Percentiles rank a stretch among this genome's conserved stretches.
phyloP scores from a whole-genome alignment of 2,329 filamentous ascomycete genomes.

The Cyanodermella asteris region DNA sequence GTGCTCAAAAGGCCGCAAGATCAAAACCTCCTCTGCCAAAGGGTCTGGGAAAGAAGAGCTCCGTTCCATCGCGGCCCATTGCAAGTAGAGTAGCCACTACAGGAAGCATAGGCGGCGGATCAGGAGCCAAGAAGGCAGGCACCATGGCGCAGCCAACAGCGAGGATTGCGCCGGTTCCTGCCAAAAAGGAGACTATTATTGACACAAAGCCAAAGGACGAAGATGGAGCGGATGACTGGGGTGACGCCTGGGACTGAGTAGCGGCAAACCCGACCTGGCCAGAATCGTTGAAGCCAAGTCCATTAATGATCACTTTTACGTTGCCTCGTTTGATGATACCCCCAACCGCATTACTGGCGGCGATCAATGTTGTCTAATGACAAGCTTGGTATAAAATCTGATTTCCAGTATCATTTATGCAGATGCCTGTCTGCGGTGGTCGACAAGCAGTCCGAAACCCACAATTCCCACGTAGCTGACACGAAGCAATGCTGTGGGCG shows the following conservation, averaged over 20 bases:
- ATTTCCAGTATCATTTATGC: no score
- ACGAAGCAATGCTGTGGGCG: no score
- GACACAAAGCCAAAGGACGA: slow-evolving; percentile 37
- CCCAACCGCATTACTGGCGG: no score
- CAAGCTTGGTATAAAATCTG: no score
- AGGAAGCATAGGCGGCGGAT: slow-evolving; percentile 10
- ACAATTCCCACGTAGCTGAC: no score
- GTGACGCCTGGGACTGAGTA: slow-evolving; percentile 24
- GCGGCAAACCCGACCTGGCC: neutral
- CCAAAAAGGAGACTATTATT: slow-evolving; percentile 39
- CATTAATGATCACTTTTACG: no score
- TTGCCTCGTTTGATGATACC: no score
- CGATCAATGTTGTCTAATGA: no score
- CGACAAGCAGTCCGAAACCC: no score
- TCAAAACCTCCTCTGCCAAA: slow-evolving; percentile 55
- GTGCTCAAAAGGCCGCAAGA: slow-evolving; percentile 64
- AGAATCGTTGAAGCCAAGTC: no score
- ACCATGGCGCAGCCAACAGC: slow-evolving; percentile 25
- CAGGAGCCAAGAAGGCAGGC: slow-evolving; percentile 14
- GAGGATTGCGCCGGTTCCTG: no score
- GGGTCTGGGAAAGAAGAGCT: slow-evolving; percentile 44
- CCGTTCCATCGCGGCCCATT: slow-evolving; percentile 16
- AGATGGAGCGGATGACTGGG: slow-evolving; percentile 23
- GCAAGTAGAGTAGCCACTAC: slow-evolving; percentile 17
- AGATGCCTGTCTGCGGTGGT: no score